Evolutionary conservation across 2,329 filamentous ascomycete genomes (phyloP).

Genomic region (Beauveria australis): DNA sequence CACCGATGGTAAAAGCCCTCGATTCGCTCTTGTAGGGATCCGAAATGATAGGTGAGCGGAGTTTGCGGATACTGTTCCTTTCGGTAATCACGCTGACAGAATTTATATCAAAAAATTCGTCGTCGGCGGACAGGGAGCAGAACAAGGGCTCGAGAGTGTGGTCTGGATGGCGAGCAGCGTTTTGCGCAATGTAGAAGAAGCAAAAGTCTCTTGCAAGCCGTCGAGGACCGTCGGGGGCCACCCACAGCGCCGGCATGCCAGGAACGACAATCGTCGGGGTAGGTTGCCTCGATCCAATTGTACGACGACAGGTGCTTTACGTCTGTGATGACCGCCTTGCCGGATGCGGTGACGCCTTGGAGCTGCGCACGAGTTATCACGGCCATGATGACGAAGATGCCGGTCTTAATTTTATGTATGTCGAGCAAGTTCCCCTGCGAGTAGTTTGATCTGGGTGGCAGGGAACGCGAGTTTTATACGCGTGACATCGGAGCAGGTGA

Average conservation of each 20-base stretch:
- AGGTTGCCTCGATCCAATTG: constrained; percentile 36
- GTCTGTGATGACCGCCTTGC: constrained; percentile 24
- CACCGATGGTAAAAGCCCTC: constrained; percentile 31
- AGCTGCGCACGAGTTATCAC: constrained; percentile 18
- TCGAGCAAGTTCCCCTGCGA: no score
- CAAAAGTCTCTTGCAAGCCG: constrained; percentile 30
- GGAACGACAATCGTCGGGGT: constrained; percentile 37
- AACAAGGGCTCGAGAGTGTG: constrained; percentile 40
- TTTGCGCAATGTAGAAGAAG: constrained; percentile 34
- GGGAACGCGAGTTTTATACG: no score
- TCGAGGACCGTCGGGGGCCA: constrained; percentile 18
- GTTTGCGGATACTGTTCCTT: constrained; percentile 40
- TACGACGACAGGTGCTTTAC: constrained; percentile 38
- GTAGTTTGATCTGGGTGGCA: no score
- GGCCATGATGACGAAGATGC: background rate
- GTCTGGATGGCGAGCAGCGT: constrained; percentile 34
- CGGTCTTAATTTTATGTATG: no score
- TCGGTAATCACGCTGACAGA: constrained; percentile 35
- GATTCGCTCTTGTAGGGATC: constrained; percentile 15
- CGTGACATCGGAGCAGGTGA: no score
- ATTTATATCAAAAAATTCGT: constrained; percentile 31
- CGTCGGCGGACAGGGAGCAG: constrained; percentile 29
- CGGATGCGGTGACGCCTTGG: constrained; percentile 12
- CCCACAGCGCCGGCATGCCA: constrained; percentile 31
- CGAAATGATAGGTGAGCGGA: constrained; percentile 34